These are phyloP conservation scores for Ascochyta fabae DNA, from an alignment of 2,329 filamentous ascomycete species.

Conservation along the genomic window DNA sequence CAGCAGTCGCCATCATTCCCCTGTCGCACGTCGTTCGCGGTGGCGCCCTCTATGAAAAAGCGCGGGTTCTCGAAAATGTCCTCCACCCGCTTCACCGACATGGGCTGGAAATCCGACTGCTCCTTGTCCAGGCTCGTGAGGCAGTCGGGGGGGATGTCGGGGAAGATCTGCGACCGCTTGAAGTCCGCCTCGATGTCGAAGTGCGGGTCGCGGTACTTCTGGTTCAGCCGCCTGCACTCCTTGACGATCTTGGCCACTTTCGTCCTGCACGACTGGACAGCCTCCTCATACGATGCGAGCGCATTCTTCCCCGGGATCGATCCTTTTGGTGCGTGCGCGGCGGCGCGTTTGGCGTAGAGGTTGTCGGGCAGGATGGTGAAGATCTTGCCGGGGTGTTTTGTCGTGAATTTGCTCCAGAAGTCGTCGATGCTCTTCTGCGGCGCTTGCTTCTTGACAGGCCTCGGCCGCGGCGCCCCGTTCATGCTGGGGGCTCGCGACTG, in stretches of 20 bases:
- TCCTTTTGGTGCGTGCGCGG: slow-evolving; percentile 61
- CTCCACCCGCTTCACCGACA: slow-evolving; percentile 74
- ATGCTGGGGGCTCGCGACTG: slow-evolving; percentile 47
- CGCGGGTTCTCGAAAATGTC: slow-evolving; percentile 79
- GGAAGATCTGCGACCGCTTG: slow-evolving; percentile 54
- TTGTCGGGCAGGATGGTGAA: slow-evolving; percentile 74
- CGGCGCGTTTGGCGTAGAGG: slow-evolving; percentile 66
- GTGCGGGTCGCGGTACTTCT: slow-evolving; percentile 85
- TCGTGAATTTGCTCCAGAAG: slow-evolving; percentile 74
- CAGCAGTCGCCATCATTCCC: slow-evolving; percentile 83
- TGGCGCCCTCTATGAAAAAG: slow-evolving; percentile 80
- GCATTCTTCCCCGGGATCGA: slow-evolving; percentile 66
- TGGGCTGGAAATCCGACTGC: slow-evolving; percentile 60
- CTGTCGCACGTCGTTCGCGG: slow-evolving; percentile 79
- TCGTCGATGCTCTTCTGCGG: slow-evolving; percentile 73
- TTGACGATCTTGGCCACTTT: slow-evolving; percentile 64
- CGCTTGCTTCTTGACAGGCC: slow-evolving; percentile 56
- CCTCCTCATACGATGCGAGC: slow-evolving; percentile 74
- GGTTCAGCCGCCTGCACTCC: slow-evolving; percentile 77
- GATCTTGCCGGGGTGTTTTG: slow-evolving; percentile 74
- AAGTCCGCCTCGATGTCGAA: slow-evolving; percentile 84
- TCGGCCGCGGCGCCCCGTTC: slow-evolving; percentile 33
- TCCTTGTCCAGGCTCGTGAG: slow-evolving; percentile 56
- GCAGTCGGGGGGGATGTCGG: slow-evolving; percentile 54
- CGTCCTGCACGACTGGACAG: slow-evolving; percentile 69